Evolutionary conservation across 495 filamentous ascomycete species (phyloP), one percentile per base, ranked within the genome.

Genomic region (Cladorrhinum samala): DNA sequence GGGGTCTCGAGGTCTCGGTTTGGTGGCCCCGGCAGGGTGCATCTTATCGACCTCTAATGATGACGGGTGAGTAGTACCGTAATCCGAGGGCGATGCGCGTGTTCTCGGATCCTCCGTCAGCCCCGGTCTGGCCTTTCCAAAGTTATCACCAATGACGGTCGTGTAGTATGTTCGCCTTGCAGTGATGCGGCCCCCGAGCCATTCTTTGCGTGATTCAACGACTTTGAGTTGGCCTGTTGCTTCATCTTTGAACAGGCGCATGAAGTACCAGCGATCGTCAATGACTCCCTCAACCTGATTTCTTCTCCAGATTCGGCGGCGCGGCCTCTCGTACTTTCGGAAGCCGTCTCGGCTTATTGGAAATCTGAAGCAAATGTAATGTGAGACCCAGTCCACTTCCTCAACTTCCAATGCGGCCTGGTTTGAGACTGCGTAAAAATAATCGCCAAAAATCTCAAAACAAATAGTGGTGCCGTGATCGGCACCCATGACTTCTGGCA

Each of bases 371-470:
- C 83, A 88, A 50, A 81, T 73, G 58, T 91, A 92, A 61, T 79
- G 85, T 0, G 86, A 88, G 2, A 75, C 77, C 81, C 81, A 88
- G 54, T 88, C 80, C 4, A 77, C 62, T 50, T 87, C 83, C 46
- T 86, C 80, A 5, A 83, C 76, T 40, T 85, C 78, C 47, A 83
- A 80, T 9, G 78, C 72, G 7, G 77, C 77, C 55, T 82, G 75
- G 46, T 84, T 90, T 2, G 87, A 88, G 4, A 91, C 70, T 0
- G 77, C 83, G 58, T 91, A 91, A 24, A 93, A 82, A 59, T 81
- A 74, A n/a, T 74, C 78, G 21, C 83, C 70, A 55, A 84, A 71
- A 36, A 91, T 81, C 53, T 87, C 83, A 62, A 93, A 93, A 56
- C 82, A 86, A 19, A 88, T 70, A 1, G 79, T 85, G 40, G 79